Evolutionary conservation across 2,329 filamentous ascomycete genomes (phyloP).

Genomic region (Hypoxylon sp.): DNA sequence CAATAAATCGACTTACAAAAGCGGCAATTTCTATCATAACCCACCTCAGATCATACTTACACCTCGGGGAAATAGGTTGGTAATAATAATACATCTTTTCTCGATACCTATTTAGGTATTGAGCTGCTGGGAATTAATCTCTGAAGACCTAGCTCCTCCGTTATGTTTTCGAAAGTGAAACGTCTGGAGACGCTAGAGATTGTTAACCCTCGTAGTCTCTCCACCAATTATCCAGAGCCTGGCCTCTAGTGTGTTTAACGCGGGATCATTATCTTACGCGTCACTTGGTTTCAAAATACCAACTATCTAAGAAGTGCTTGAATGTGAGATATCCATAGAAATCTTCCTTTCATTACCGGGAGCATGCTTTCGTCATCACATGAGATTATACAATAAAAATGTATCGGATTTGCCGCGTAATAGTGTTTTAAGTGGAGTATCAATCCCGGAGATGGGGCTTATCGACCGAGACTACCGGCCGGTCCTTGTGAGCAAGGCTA

Average conservation of each 20-base stretch:
- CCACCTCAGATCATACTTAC: background rate
- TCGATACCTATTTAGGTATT: background rate
- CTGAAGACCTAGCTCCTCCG: background rate
- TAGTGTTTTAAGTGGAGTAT: conserved; percentile 34
- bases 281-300: conserved; percentile 23
- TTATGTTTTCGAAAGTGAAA: conserved; percentile 13
- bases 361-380: conserved; percentile 26
- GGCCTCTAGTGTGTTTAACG: conserved; percentile 20
- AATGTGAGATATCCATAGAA: conserved; percentile 1
- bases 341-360: background rate
- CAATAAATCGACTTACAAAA: background rate
- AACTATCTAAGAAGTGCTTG: conserved; percentile 5
- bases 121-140: background rate
- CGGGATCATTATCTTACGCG: conserved; percentile 28
- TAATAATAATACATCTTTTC: background rate
- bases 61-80: background rate
- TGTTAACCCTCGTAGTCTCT: background rate
- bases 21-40: background rate
- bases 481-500: conserved; percentile 4
- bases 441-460: conserved; percentile 8
- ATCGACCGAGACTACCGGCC: conserved; percentile 6
- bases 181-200: conserved; percentile 19
- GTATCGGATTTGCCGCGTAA: conserved; percentile 31
- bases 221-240: conserved; percentile 9
- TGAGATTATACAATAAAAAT: background rate